Evolutionary conservation across 1,284 basidiomycete genomes (phyloP).

Genomic region (Boletus austroedulis): DNA sequence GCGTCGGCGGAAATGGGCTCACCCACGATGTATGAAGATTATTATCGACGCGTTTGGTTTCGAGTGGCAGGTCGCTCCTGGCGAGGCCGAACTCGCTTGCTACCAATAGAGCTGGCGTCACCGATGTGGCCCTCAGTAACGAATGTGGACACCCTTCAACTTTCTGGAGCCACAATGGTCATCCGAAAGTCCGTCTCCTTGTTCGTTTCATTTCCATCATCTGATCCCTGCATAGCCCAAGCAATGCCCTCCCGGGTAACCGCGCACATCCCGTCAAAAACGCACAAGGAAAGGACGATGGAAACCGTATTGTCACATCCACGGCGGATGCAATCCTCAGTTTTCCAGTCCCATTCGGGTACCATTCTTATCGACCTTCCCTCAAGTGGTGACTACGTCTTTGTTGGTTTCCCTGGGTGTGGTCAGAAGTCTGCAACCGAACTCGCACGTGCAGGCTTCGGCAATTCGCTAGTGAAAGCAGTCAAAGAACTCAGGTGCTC

Average conservation of each 20-base stretch:
- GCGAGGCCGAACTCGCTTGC: conserved; percentile 94
- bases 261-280: conserved; percentile 59
- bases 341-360: conserved; percentile 68
- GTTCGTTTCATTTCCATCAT: not conserved
- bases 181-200: conserved; percentile 63
- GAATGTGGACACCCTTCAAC: conserved; percentile 90
- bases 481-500: conserved; percentile 49
- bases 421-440: conserved; percentile 62
- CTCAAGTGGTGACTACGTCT: conserved; percentile 88
- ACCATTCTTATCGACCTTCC: conserved; percentile 85
- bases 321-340: conserved; percentile 52
- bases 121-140: conserved; percentile 90
- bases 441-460: conserved; percentile 71
- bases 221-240: conserved; percentile 50
- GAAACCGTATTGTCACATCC: conserved; percentile 72
- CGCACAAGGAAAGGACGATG: conserved; percentile 65
- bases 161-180: conserved; percentile 84
- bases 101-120: conserved; percentile 74
- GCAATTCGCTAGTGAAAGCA: conserved; percentile 62
- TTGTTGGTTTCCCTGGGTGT: conserved; percentile 61
- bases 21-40: conserved; percentile 68
- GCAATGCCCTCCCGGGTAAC: conserved; percentile 70
- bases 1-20: conserved; percentile 59
- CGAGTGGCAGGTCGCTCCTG: conserved; percentile 85
- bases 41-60: conserved; percentile 89